Percentiles rank a stretch among this genome's conserved stretches.
Conservation (phyloP, 805 yeast genomes). For the Lachancea kluyveri region DNA sequence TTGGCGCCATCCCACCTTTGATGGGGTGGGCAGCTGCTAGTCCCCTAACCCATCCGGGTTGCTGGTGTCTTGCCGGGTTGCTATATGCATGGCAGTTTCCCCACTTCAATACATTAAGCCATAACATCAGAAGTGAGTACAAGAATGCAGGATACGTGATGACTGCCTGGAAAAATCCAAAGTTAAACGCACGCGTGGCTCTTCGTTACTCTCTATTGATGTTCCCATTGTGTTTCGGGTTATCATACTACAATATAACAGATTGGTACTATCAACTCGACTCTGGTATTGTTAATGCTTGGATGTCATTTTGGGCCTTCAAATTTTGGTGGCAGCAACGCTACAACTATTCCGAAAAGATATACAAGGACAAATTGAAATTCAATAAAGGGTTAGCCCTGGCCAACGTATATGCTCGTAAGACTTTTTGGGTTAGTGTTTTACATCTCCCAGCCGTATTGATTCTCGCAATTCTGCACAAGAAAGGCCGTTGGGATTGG, state of each 20-base stretch:
- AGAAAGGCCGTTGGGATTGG: conserved; percentile 92
- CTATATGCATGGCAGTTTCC: conserved; percentile 98
- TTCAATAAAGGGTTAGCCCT: conserved; percentile 49
- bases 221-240: conserved; percentile 88
- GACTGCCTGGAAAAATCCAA: conserved; percentile 92
- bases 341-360: conserved; percentile 42
- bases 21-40: conserved; percentile 99
- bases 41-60: conserved; percentile 76
- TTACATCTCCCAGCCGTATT: conserved; percentile 89
- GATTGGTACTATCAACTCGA: conserved; percentile 80
- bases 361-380: conserved; percentile 25
- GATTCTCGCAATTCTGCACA: conserved; percentile 89
- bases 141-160: conserved; percentile 93
- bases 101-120: conserved; percentile 89
- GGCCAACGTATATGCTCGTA: conserved; percentile 70
- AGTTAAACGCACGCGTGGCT: conserved; percentile 87
- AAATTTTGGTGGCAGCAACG: conserved; percentile 84
- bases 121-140: conserved; percentile 82
- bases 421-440: conserved; percentile 89
- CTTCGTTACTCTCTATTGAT: conserved; percentile 82
- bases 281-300: conserved; percentile 73
- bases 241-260: conserved; percentile 72
- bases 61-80: conserved; percentile 88
- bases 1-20: conserved; percentile 96
- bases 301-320: conserved; percentile 76